Conservation (phyloP, 768 basidiomycete species). For the Phanerodontia chrysosporium region DNA sequence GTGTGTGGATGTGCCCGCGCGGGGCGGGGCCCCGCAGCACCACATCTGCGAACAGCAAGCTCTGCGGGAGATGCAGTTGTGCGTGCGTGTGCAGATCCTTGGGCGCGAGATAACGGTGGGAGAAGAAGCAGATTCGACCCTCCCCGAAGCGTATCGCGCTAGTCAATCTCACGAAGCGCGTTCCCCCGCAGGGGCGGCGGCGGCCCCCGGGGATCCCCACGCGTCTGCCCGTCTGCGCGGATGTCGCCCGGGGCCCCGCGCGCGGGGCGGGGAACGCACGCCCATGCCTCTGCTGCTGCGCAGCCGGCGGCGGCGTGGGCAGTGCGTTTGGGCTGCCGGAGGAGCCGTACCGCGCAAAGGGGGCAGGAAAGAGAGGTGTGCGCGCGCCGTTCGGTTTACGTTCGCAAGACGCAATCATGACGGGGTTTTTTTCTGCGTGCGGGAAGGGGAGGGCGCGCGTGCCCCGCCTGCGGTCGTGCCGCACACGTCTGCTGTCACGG, state of each 20-base stretch:
- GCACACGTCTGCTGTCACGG: not conserved
- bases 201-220: too few relatives aligned
- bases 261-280: not conserved
- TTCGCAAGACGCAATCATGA: not conserved
- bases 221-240: too few relatives aligned
- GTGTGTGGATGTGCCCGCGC: too few relatives aligned
- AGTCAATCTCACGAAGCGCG: conserved; percentile 7
- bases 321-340: too few relatives aligned
- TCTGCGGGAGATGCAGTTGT: not conserved
- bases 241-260: not conserved
- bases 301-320: too few relatives aligned
- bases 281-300: too few relatives aligned
- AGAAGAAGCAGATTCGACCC: not conserved
- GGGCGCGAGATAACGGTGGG: conserved; percentile 6
- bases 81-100: conserved; percentile 1
- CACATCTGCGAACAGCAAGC: too few relatives aligned
- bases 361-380: too few relatives aligned
- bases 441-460: not conserved
- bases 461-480: not conserved
- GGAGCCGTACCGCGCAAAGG: too few relatives aligned
- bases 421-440: not conserved
- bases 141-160: conserved; percentile 5
- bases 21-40: too few relatives aligned
- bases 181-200: too few relatives aligned
- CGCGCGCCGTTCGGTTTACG: too few relatives aligned